Base-by-base conservation (phyloP, 345 rosid genomes). In the Eucalyptus microcorys region DNA sequence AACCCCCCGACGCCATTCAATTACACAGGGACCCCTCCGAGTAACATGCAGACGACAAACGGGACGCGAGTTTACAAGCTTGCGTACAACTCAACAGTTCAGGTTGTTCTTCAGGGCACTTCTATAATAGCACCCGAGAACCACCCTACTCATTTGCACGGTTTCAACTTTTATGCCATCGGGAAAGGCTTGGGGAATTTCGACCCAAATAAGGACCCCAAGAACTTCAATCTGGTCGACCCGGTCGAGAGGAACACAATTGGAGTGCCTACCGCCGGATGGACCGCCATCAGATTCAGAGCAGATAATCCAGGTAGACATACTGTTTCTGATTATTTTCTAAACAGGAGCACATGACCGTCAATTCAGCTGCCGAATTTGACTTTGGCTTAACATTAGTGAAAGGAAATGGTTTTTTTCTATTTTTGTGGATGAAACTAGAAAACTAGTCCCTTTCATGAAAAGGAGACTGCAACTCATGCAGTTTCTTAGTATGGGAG, bases 201-300 rank as follows among this genome's bases (percentile, higher is more conserved):
- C 53, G 94, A 96, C 89, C 94, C 94, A 1, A 83, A 50, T 5
- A 89, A 90, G 30, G 98, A 96, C 90, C 96, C 98, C 7, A 80
- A 87, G 79, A 94, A 91, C 42, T 96, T 95, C 90, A 95, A 96
- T 89, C 95, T 96, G 22, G 91, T 94, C n/a, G 99, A 96, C 91
- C 98, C 97, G 5, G 94, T 96, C 3, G 97, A 96, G 91, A 94
- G 99, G 92, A 96, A 95, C 92, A 96, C 97, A 0, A 84, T 93
- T 15, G 94, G 94, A 52, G 97, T 96, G 53, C 97, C 97, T 14
- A 92, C 98, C 7, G 98, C 93, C 10, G 99, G 98, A 85, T 96
- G 98, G 99, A 92, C 93, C 22, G 98, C 94, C 12, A 95, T 96
- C 79, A 92, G 98, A 87, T 96, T 96, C 92, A 92, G 90, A 66